phyloP scores from a whole-genome alignment of 2,329 filamentous ascomycete genomes.

The Pseudogymnoascus sp. region DNA sequence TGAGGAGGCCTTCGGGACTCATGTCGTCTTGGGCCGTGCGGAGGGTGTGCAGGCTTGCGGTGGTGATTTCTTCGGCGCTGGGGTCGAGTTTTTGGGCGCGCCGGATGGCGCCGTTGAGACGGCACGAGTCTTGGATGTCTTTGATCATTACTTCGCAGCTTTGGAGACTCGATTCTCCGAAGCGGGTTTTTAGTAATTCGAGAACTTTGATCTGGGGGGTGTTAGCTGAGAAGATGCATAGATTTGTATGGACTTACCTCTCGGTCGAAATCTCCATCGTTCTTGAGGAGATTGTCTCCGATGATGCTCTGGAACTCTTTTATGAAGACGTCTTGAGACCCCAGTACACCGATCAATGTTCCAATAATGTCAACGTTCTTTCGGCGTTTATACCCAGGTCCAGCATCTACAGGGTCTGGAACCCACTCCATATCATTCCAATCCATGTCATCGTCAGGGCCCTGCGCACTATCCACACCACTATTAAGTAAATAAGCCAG shows the following conservation, averaged over 20 bases:
- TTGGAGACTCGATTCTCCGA: slow-evolving; percentile 79
- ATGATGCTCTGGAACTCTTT: slow-evolving; percentile 87
- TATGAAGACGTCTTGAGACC: slow-evolving; percentile 85
- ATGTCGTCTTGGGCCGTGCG: slow-evolving; percentile 28
- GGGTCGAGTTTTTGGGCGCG: slow-evolving; percentile 38
- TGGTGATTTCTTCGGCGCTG: slow-evolving; percentile 24
- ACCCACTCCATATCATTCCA: slow-evolving; percentile 93
- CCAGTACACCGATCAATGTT: slow-evolving; percentile 79
- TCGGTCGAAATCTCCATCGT: slow-evolving; percentile 64
- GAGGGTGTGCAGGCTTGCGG: slow-evolving; percentile 16
- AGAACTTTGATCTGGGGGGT: slow-evolving; percentile 60
- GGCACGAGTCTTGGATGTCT: slow-evolving; percentile 77
- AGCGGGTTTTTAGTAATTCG: slow-evolving; percentile 78
- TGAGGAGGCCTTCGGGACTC: slow-evolving; percentile 26
- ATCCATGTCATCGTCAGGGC: slow-evolving; percentile 62
- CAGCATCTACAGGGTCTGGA: slow-evolving; percentile 87
- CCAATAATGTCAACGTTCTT: slow-evolving; percentile 88
- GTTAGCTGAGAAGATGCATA: slow-evolving; percentile 11
- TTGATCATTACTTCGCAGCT: slow-evolving; percentile 96
- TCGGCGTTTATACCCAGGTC: slow-evolving; percentile 82
- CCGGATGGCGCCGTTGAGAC: slow-evolving; percentile 62
- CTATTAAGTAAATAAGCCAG: slow-evolving; percentile 54
- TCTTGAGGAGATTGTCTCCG: slow-evolving; percentile 68
- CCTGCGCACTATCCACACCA: slow-evolving; percentile 39
- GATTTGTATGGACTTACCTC: slow-evolving; percentile 37